Base-by-base conservation (phyloP, 495 filamentous ascomycete genomes). In the Copromyces sp. region DNA sequence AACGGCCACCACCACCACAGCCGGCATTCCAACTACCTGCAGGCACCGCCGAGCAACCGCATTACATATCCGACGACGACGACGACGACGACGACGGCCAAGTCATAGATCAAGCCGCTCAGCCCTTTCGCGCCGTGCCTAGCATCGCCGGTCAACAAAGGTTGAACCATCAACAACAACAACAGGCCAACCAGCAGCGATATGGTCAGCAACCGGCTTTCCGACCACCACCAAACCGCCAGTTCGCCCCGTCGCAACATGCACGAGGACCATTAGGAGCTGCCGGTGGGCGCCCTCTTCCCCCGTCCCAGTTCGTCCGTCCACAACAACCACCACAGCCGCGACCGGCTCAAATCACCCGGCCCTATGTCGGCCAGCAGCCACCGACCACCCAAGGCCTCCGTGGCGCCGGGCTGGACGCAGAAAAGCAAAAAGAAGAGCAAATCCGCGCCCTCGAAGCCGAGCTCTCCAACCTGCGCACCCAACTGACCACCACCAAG, bases 401-500 rank as follows among this genome's bases (percentile, higher is more conserved):
- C 20, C 74, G 70, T 9, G 24, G 17, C 5, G 68, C 74, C 6
- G 72, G 70, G 12, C 9, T 11, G 24, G 53, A 8, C 20, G 39
- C 70, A 1, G 69, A 38, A 0, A 73, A 76, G 24, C 73, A 75
- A 39, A 72, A 74, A 29, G 78, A 68, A 11, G 53, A 81, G 1
- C 69, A 79, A 24, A 69, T 81, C 39, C 45, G 76, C 2, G 73
- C 78, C 1, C 76, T 83, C 14, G 76, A 79, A 35, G 76, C 78
- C 1, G 75, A 77, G 16, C 74, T 86, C 37, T 73, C 80, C 2
- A 82, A 79, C 11, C 74, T 86, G 6, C 78, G 84, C 74, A 77
- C 81, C 0, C 81, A 85, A 73, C 80, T 86, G 29, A 85, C 78
- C 32, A 78, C 83, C 1, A 79, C 83, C 70, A 81, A 80, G 47